Evolutionary conservation across 192 early-diverging fungal species (phyloP).

Genomic region (Jimgerdemannia flammicorona): DNA sequence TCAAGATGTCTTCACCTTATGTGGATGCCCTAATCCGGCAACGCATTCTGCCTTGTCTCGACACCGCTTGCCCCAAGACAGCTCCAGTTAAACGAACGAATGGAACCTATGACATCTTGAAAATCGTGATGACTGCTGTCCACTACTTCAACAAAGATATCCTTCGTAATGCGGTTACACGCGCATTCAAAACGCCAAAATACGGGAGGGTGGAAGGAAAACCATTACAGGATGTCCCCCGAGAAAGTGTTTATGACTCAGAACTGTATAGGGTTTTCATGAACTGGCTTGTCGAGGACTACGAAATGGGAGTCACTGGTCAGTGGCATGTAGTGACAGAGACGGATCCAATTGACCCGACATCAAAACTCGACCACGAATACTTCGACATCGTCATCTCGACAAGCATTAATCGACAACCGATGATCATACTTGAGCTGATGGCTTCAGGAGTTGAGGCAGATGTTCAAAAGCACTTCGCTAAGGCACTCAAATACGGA

Average conservation of each 20-base stretch:
- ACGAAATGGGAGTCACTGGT: slow-evolving; percentile 16
- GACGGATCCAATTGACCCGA: not conserved
- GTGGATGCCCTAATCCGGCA: slow-evolving; percentile 7
- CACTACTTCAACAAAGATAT: slow-evolving; percentile 9
- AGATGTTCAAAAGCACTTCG: slow-evolving; percentile 7
- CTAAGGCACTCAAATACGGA: slow-evolving; percentile 7
- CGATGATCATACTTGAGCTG: slow-evolving; percentile 5
- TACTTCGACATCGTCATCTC: not conserved
- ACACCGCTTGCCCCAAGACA: slow-evolving; percentile 8
- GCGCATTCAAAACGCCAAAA: not conserved
- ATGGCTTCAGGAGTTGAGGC: not conserved
- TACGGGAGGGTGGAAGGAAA: not conserved
- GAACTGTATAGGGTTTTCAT: slow-evolving; percentile 14
- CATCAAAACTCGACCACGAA: not conserved
- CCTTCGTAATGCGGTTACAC: slow-evolving; percentile 5
- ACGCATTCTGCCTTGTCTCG: slow-evolving; percentile 8
- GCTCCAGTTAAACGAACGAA: slow-evolving; percentile 2
- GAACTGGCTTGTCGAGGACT: slow-evolving; percentile 6
- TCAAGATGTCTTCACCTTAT: slow-evolving; percentile 7
- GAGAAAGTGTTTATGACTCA: slow-evolving; percentile 20
- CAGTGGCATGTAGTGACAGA: slow-evolving; percentile 13
- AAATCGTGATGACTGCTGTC: slow-evolving; percentile 1
- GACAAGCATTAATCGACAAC: slow-evolving; percentile 1
- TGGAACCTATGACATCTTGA: slow-evolving; percentile 5
- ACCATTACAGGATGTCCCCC: no score